Conservation (phyloP, 768 basidiomycete genomes). For the Boletus subparvulus region DNA sequence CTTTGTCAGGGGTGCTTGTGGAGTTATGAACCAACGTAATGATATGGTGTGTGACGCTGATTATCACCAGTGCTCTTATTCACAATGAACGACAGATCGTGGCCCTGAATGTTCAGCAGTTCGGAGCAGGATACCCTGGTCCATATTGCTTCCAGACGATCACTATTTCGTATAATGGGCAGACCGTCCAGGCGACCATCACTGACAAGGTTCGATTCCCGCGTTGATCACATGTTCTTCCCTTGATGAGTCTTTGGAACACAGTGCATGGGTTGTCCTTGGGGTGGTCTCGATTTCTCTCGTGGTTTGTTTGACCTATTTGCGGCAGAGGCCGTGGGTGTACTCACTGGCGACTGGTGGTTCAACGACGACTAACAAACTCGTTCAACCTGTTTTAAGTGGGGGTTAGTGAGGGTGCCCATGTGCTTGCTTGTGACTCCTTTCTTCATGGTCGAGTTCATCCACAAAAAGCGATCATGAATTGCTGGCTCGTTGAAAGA, state of each 20-base stretch:
- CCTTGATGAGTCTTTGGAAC: not conserved
- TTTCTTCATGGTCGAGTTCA: not conserved
- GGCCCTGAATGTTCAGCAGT: slow-evolving; percentile 41
- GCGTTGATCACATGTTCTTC: not conserved
- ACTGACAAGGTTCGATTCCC: slow-evolving; percentile 51
- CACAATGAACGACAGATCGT: slow-evolving; percentile 21
- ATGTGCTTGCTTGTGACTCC: not conserved
- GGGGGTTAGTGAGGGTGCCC: not conserved
- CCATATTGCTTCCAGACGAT: slow-evolving; percentile 64
- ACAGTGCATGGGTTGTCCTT: slow-evolving; percentile 66
- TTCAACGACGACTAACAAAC: slow-evolving; percentile 37
- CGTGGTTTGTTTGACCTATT: slow-evolving; percentile 64
- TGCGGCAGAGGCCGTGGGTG: slow-evolving; percentile 45
- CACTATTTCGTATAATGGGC: slow-evolving; percentile 56
- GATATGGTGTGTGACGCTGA: slow-evolving; percentile 26
- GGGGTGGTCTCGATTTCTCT: slow-evolving; percentile 66
- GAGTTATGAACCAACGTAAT: slow-evolving; percentile 33
- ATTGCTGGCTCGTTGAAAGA: not conserved
- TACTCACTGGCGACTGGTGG: slow-evolving; percentile 60
- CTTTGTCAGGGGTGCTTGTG: slow-evolving; percentile 53
- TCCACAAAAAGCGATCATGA: not conserved
- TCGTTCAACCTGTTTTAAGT: not conserved
- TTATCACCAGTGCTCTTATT: not conserved
- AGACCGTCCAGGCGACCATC: slow-evolving; percentile 52
- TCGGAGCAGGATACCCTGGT: slow-evolving; percentile 58